Conservation (phyloP, 2,329 filamentous ascomycete genomes). For the Rasamsonia emersonii region DNA sequence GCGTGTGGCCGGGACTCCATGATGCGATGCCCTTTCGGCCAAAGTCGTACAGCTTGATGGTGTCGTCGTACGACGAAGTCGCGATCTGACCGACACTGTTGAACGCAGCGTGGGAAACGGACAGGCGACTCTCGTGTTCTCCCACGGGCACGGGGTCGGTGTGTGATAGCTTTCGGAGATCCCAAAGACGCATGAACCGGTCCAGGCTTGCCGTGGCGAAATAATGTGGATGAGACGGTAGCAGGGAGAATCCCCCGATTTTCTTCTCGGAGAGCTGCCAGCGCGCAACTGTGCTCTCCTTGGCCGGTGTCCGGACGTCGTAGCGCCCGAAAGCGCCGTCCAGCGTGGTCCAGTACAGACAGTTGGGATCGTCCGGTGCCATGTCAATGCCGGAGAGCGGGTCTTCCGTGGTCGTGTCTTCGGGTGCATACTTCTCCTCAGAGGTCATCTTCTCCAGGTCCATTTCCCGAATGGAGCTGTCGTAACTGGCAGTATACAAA, state of each 20-base stretch:
- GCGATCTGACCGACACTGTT: constrained; percentile 76
- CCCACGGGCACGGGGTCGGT: constrained; percentile 63
- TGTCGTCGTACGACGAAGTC: constrained; percentile 91
- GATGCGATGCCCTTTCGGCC: constrained; percentile 44
- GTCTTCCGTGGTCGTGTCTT: constrained; percentile 59
- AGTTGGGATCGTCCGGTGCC: constrained; percentile 58
- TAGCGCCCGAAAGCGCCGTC: constrained; percentile 72
- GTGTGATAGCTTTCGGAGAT: constrained; percentile 64
- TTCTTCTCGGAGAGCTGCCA: constrained; percentile 84
- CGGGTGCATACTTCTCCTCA: constrained; percentile 70
- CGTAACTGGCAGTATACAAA: constrained; percentile 81
- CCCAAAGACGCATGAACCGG: constrained; percentile 85
- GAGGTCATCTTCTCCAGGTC: constrained; percentile 75
- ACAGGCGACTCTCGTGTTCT: constrained; percentile 72
- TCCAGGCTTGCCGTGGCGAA: constrained; percentile 86
- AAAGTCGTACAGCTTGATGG: constrained; percentile 84
- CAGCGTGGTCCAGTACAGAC: constrained; percentile 80
- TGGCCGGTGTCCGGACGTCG: constrained; percentile 56
- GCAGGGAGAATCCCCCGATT: constrained; percentile 84
- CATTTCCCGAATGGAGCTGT: constrained; percentile 80
- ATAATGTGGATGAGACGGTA: constrained; percentile 71
- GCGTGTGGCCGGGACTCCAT: constrained; percentile 51
- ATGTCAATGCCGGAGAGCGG: constrained; percentile 82
- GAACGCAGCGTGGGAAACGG: constrained; percentile 89
- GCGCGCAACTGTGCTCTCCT: constrained; percentile 49